These are phyloP conservation scores for Lotmaria passim DNA, from an alignment of 208 protist genomes.

Conservation along the genomic window DNA sequence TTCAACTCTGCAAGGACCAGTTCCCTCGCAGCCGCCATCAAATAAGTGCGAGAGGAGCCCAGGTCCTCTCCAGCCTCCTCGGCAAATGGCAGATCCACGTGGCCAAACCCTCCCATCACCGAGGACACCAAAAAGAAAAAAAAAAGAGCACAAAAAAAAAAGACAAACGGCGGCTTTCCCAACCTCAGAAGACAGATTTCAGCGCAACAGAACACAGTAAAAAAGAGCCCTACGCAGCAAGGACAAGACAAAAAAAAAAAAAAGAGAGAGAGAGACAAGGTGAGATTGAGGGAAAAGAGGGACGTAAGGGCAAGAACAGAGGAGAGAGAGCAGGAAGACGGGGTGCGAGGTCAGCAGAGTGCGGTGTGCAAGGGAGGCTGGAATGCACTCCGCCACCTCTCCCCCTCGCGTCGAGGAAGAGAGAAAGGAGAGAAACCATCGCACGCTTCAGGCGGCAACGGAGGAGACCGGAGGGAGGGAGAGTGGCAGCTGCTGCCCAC, in stretches of 20 bases:
- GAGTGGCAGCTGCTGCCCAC: no score
- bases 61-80: neutral
- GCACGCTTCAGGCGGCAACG: no score
- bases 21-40: constrained; percentile 17
- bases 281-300: neutral
- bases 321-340: neutral
- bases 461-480: no score
- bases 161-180: no score
- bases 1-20: constrained; percentile 18
- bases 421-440: no score
- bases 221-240: neutral
- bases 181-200: neutral
- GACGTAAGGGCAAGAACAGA: neutral
- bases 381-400: no score
- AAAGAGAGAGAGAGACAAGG: neutral
- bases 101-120: constrained; percentile 11
- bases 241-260: neutral
- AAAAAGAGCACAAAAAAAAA: neutral
- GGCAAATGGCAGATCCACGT: constrained; percentile 22
- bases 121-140: neutral
- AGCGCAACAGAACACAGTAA: neutral
- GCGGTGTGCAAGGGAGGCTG: no score
- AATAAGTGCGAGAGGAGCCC: neutral
- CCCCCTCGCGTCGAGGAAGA: no score
- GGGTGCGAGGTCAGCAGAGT: no score